Percentiles rank a stretch among this genome's conserved stretches.
phyloP scores from a whole-genome alignment of 2,329 filamentous ascomycete species.

The Ascomycota sp. region DNA sequence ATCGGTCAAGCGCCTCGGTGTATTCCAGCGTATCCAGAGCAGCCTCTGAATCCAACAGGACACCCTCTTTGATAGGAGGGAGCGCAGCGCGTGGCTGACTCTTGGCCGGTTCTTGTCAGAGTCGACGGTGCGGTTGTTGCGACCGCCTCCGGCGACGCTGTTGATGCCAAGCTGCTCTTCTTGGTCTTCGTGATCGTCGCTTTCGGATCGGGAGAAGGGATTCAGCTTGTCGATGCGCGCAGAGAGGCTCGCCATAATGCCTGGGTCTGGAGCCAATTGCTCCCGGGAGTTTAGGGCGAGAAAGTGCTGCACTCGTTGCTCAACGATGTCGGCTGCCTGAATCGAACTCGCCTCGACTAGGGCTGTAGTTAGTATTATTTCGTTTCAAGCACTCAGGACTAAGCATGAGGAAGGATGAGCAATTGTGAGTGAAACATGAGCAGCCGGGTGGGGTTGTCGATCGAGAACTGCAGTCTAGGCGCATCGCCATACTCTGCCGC shows the following conservation, averaged over 20 bases:
- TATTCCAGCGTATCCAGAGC: conserved; percentile 20
- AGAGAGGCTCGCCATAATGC: conserved; percentile 9
- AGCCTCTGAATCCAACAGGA: conserved; percentile 27
- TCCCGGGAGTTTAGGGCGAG: too few species aligned
- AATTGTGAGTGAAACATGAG: too few species aligned
- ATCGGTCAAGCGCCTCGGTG: conserved; percentile 22
- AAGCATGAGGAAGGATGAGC: too few species aligned
- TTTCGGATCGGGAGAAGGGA: conserved; percentile 8
- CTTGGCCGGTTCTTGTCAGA: conserved; percentile 30
- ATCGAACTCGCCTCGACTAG: too few species aligned
- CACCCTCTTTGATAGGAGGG: conserved; percentile 31
- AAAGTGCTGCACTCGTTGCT: too few species aligned
- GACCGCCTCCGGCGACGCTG: conserved; percentile 39
- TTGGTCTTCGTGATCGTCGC: conserved; percentile 13
- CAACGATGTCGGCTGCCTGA: too few species aligned
- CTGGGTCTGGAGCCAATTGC: background rate
- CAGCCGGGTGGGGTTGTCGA: too few species aligned
- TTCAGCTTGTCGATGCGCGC: conserved; percentile 11
- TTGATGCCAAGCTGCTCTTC: conserved; percentile 13
- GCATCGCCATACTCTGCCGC: too few species aligned
- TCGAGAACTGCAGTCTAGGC: too few species aligned
- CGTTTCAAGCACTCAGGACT: too few species aligned
- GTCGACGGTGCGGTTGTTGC: conserved; percentile 27
- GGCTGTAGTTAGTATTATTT: too few species aligned
- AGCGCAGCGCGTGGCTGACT: conserved; percentile 36